phyloP scores from a whole-genome alignment of 257 asterid species.

The Solanum bukasovii region DNA sequence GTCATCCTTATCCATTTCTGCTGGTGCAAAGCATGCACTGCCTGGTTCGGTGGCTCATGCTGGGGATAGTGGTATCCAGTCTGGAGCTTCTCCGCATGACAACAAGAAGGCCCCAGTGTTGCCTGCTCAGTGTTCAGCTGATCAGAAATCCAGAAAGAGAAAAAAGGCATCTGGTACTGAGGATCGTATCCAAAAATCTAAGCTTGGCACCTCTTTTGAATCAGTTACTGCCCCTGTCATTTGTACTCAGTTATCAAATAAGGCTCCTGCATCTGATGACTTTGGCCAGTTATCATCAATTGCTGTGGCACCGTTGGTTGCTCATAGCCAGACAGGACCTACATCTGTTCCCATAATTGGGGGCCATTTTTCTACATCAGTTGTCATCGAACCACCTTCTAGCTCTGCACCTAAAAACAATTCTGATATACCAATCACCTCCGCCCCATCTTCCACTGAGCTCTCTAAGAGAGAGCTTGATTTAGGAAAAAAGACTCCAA shows the following conservation, averaged over 20 bases:
- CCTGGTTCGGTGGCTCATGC: slow-evolving; percentile 27
- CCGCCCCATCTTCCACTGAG: slow-evolving; percentile 34
- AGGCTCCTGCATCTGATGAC: slow-evolving; percentile 31
- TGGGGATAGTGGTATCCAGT: slow-evolving; percentile 24
- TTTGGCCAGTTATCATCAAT: slow-evolving; percentile 30
- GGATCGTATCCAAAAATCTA: slow-evolving; percentile 35
- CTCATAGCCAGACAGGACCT: slow-evolving; percentile 31
- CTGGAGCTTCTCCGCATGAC: slow-evolving; percentile 38
- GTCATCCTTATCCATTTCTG: slow-evolving; percentile 29
- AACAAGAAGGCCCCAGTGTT: slow-evolving; percentile 32
- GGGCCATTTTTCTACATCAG: slow-evolving; percentile 52
- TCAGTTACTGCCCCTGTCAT: slow-evolving; percentile 29
- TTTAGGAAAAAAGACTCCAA: slow-evolving; percentile 33
- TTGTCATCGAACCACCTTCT: slow-evolving; percentile 47
- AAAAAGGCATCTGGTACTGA: slow-evolving; percentile 49
- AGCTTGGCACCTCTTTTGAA: slow-evolving; percentile 27
- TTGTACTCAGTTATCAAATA: slow-evolving; percentile 23
- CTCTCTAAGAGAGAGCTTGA: slow-evolving; percentile 26
- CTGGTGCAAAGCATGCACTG: slow-evolving; percentile 26
- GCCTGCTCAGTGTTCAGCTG: slow-evolving; percentile 30
- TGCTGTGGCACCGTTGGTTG: slow-evolving; percentile 12
- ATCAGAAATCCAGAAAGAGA: slow-evolving; percentile 64
- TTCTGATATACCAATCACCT: slow-evolving; percentile 26
- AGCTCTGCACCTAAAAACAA: slow-evolving; percentile 29
- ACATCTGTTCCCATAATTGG: slow-evolving; percentile 25